A percentile compares a stretch with the other conserved stretches of the same genome.
Conservation (phyloP, 2,329 filamentous ascomycete genomes). For the Scytalidium sp. region DNA sequence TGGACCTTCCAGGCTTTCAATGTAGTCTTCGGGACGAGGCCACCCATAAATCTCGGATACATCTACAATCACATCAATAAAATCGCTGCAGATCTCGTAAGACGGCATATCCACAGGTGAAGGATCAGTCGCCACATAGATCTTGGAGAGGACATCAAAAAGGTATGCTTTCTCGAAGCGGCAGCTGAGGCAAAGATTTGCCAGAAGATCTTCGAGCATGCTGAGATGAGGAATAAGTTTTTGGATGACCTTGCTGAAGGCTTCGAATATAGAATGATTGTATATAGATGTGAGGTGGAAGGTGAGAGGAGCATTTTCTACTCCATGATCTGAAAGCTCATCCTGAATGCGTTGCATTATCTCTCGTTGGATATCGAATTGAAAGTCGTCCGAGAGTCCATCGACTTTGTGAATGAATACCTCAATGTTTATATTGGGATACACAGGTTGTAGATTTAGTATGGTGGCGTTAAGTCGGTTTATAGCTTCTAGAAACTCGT, state of each 20-base stretch:
- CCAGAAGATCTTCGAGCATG: constrained; percentile 89
- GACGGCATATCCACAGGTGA: constrained; percentile 90
- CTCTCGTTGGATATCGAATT: constrained; percentile 92
- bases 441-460: constrained; percentile 80
- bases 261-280: constrained; percentile 97
- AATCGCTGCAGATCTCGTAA: constrained; percentile 98
- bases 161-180: constrained; percentile 97
- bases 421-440: constrained; percentile 93
- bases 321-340: constrained; percentile 87
- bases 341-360: constrained; percentile 96
- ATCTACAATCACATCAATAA: constrained; percentile 97
- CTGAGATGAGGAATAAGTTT: constrained; percentile 93
- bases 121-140: constrained; percentile 96
- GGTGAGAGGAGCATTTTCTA: constrained; percentile 89
- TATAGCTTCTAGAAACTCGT: constrained; percentile 93
- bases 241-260: constrained; percentile 97
- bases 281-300: constrained; percentile 98
- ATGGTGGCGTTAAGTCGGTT: constrained; percentile 85
- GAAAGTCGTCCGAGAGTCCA: constrained; percentile 94
- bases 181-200: constrained; percentile 88
- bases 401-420: constrained; percentile 99
- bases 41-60: constrained; percentile 94
- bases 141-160: constrained; percentile 96
- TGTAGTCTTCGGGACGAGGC: constrained; percentile 53
- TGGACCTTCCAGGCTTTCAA: constrained; percentile 53